Base-by-base conservation (phyloP, 2,329 filamentous ascomycete genomes). In the Aspergillus sp. region DNA sequence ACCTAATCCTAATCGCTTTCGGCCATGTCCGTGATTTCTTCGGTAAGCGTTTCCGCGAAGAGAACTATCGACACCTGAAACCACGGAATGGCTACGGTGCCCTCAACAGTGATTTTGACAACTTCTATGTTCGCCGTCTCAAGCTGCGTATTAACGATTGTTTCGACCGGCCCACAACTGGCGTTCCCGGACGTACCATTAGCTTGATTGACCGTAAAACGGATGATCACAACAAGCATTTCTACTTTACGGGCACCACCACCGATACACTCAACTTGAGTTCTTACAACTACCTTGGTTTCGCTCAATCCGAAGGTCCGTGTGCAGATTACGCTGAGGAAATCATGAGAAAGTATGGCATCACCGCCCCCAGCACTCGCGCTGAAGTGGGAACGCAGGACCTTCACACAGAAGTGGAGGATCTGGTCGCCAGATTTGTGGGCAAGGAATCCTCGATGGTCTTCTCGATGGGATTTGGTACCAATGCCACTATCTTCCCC, bases 251-350 rank as follows among this genome's bases (percentile, higher is more conserved):
- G 1, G 93, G 93, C 49, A 95, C 89, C 43, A 85, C 82, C 50
- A 97, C 91, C 1, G 89, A 98, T 70, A 97, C 93, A 0, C 76
- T 98, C 60, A 98, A 98, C 73, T 86, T 98, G 85, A 96, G 91
- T 74, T 98, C 93, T 1, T 98, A 98, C 79, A 98, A 98, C 72
- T 98, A 98, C 66, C 86, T 98, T 20, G 93, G 93, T 39, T 98
- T 98, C 62, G 93, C 93, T 45, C 93, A 98, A 69, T 96, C 93
- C 0, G 90, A 97, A 57, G 93, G 93, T 9, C 91, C 93, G 37
- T 98, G 93, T 64, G 93, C 93, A 42, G 91, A 97, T 67, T 85
- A 88, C 12, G 88, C 91, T 3, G 93, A 98, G 73, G 85, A 90
- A 42, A 82, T 81, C 42, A 83, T 95, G 55, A 84, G 82, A 69